These are phyloP conservation scores for Byssothecium circinans DNA, from an alignment of 2,329 filamentous ascomycete species.

Conservation along the genomic window DNA sequence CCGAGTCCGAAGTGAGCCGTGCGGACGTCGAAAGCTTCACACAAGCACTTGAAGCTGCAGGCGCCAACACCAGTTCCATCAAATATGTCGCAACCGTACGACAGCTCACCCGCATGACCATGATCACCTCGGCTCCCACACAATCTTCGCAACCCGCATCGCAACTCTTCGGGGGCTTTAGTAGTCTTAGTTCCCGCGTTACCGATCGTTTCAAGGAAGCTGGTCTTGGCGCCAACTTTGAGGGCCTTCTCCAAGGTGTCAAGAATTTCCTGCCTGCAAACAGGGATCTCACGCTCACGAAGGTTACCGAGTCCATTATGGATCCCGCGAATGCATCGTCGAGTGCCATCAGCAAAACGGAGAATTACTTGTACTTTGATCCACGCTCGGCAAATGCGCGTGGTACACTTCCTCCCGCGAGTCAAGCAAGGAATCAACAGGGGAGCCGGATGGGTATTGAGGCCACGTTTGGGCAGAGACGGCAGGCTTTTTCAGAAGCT, in stretches of 20 bases:
- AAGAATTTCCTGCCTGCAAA: conserved; percentile 98
- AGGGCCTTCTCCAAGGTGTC: conserved; percentile 90
- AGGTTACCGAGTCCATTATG: conserved; percentile 98
- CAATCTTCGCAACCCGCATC: conserved; percentile 66
- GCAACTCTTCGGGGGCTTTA: conserved; percentile 91
- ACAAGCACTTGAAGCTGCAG: conserved; percentile 74
- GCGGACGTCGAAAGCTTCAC: conserved; percentile 85
- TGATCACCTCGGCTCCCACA: conserved; percentile 82
- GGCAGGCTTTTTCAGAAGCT: conserved; percentile 86
- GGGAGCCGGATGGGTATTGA: conserved; percentile 61
- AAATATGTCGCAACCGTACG: conserved; percentile 81
- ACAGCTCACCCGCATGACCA: conserved; percentile 95
- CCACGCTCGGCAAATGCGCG: conserved; percentile 89
- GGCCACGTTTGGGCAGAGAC: conserved; percentile 85
- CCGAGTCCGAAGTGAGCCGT: conserved; percentile 82
- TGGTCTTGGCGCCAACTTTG: conserved; percentile 83
- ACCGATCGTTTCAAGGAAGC: conserved; percentile 94
- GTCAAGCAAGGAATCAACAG: conserved; percentile 52
- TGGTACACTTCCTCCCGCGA: conserved; percentile 84
- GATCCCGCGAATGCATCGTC: conserved; percentile 87
- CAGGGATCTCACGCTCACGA: conserved; percentile 93
- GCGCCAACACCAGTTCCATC: conserved; percentile 74
- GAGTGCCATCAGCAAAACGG: conserved; percentile 92
- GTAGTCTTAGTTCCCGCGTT: conserved; percentile 84
- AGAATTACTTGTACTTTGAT: conserved; percentile 96